These are phyloP conservation scores for Sporisorium scitamineum DNA, from an alignment of 1,284 basidiomycete species.

Conservation along the genomic window DNA sequence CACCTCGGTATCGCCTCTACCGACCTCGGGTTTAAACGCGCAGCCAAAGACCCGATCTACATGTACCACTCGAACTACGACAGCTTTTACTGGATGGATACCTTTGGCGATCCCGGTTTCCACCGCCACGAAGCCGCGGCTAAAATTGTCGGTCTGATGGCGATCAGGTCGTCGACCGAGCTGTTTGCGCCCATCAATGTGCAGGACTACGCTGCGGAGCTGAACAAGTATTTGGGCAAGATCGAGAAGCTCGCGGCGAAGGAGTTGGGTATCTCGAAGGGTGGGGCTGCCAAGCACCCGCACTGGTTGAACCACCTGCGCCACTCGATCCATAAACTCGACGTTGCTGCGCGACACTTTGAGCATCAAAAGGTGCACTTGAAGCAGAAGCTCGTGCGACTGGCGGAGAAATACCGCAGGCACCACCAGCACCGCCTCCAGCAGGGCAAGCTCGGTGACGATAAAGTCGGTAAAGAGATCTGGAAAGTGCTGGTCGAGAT, in stretches of 20 bases:
- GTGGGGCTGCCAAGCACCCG: conserved; percentile 10
- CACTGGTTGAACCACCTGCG: conserved; percentile 29
- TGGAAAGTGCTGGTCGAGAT: conserved; percentile 76
- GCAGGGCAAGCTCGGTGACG: not conserved
- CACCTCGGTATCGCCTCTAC: conserved; percentile 70
- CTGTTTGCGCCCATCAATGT: conserved; percentile 79
- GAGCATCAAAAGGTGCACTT: conserved; percentile 29
- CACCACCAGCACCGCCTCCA: not conserved
- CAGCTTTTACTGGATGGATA: conserved; percentile 79
- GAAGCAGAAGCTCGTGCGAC: conserved; percentile 21
- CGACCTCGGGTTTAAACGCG: conserved; percentile 67
- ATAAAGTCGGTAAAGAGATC: conserved; percentile 23
- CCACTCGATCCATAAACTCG: conserved; percentile 27
- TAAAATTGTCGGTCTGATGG: conserved; percentile 71
- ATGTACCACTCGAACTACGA: conserved; percentile 81
- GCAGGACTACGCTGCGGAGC: conserved; percentile 70
- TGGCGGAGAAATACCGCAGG: conserved; percentile 16
- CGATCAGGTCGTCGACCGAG: conserved; percentile 76
- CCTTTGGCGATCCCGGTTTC: conserved; percentile 82
- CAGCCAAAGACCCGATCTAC: conserved; percentile 54
- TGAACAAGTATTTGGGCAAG: conserved; percentile 51
- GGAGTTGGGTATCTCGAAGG: conserved; percentile 17
- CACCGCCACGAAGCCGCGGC: conserved; percentile 78
- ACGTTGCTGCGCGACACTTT: conserved; percentile 20
- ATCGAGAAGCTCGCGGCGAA: conserved; percentile 36